A percentile compares a stretch with the other conserved stretches of the same genome.
Conservation (phyloP, 768 basidiomycete genomes). For the Plicaturopsis crispa region DNA sequence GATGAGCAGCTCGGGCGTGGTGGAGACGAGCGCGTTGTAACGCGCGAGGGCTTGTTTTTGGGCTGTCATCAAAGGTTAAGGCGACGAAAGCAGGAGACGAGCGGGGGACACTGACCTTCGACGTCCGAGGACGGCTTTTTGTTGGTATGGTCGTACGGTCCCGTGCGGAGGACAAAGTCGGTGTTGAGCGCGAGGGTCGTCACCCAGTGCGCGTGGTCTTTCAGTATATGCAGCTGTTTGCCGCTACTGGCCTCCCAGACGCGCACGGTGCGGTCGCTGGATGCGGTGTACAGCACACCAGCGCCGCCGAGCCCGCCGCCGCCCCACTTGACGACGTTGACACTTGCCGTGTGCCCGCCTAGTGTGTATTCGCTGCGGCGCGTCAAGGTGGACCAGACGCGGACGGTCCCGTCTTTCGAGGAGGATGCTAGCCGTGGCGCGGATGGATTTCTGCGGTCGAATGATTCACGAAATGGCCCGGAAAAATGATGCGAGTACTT, state of each 20-base stretch:
- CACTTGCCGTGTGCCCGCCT: conserved; percentile 89
- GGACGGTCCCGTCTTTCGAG: conserved; percentile 93
- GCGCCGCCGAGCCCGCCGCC: conserved; percentile 61
- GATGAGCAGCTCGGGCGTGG: conserved; percentile 68
- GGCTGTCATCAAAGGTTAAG: conserved; percentile 34
- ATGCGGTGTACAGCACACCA: conserved; percentile 89
- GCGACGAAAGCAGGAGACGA: neutral
- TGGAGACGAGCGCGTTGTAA: conserved; percentile 63
- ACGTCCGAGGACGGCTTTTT: conserved; percentile 74
- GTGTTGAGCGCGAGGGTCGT: conserved; percentile 94
- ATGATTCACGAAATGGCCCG: conserved; percentile 2
- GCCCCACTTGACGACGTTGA: conserved; percentile 95
- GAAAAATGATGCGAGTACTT: conserved; percentile 17
- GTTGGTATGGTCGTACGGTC: conserved; percentile 85
- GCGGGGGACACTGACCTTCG: conserved; percentile 48
- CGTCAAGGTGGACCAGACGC: conserved; percentile 81
- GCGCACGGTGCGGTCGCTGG: conserved; percentile 88
- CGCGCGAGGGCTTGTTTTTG: conserved; percentile 69
- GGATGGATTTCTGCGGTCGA: conserved; percentile 51
- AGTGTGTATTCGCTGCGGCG: conserved; percentile 75
- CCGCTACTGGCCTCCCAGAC: conserved; percentile 89
- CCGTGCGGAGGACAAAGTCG: conserved; percentile 90
- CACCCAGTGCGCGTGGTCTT: conserved; percentile 98
- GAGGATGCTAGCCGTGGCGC: conserved; percentile 87
- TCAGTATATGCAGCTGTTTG: conserved; percentile 72